Conservation (phyloP, 257 asterid species). For the Leonotis leonurus region DNA sequence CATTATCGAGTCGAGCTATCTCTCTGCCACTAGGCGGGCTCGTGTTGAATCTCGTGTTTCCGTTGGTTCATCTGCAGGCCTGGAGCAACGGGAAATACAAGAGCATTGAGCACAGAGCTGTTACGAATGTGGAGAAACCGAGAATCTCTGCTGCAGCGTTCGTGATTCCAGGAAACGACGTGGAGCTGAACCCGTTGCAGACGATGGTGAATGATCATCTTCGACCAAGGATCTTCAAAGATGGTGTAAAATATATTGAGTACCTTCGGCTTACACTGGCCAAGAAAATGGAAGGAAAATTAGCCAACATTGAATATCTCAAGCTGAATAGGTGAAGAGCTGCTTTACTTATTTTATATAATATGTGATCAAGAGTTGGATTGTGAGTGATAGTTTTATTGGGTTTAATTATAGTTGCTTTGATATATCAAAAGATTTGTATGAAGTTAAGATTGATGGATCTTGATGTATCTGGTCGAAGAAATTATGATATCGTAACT, state of each 20-base stretch:
- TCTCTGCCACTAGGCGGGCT: neutral
- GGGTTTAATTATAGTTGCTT: neutral
- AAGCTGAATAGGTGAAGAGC: neutral
- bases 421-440: neutral
- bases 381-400: neutral
- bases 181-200: conserved; percentile 22
- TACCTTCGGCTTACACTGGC: conserved; percentile 26
- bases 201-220: conserved; percentile 19
- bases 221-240: conserved; percentile 19
- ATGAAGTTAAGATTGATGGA: neutral
- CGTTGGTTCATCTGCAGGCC: conserved; percentile 14
- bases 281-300: conserved; percentile 33
- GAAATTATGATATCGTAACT: no score
- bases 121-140: conserved; percentile 20
- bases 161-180: conserved; percentile 34
- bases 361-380: no score
- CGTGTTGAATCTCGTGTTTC: neutral
- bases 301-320: conserved; percentile 26
- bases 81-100: conserved; percentile 48
- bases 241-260: conserved; percentile 24
- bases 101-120: conserved; percentile 40
- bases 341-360: no score
- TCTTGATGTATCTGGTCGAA: neutral
- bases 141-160: conserved; percentile 32
- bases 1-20: neutral